Conservation (phyloP, 2,329 filamentous ascomycete species). For the Exophiala sideris region DNA sequence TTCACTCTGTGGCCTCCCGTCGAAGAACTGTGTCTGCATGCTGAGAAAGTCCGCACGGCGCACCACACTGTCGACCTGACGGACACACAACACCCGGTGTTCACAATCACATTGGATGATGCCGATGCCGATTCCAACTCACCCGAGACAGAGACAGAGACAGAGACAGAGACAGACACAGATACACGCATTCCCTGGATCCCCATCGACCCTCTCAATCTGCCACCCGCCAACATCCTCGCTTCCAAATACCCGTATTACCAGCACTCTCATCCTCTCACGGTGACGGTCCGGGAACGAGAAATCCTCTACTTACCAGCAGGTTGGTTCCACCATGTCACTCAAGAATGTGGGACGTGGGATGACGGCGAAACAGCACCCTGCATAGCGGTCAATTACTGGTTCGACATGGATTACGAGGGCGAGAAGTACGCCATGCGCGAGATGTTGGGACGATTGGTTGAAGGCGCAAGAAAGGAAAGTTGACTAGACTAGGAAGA, state of each 20-base stretch:
- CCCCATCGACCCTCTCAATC: conserved; percentile 20
- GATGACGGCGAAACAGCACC: conserved; percentile 19
- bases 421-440: conserved; percentile 44
- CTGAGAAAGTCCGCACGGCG: conserved; percentile 9
- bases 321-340: conserved; percentile 29
- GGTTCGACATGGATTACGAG: conserved; percentile 33
- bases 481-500: not conserved
- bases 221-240: not conserved
- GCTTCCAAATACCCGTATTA: conserved; percentile 16
- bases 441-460: conserved; percentile 36
- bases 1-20: conserved; percentile 27
- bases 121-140: no score
- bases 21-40: conserved; percentile 26
- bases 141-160: not conserved
- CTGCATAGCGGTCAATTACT: conserved; percentile 29
- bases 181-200: conserved; percentile 26
- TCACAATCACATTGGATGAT: not conserved
- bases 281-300: conserved; percentile 22
- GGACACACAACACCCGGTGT: not conserved
- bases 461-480: conserved; percentile 7
- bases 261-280: conserved; percentile 18
- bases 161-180: conserved; percentile 1
- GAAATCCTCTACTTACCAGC: conserved; percentile 28
- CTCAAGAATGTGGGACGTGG: conserved; percentile 27
- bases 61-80: not conserved